Evolutionary conservation across 2,329 filamentous ascomycete genomes (phyloP).

Genomic region (Coniochaeta sp.): DNA sequence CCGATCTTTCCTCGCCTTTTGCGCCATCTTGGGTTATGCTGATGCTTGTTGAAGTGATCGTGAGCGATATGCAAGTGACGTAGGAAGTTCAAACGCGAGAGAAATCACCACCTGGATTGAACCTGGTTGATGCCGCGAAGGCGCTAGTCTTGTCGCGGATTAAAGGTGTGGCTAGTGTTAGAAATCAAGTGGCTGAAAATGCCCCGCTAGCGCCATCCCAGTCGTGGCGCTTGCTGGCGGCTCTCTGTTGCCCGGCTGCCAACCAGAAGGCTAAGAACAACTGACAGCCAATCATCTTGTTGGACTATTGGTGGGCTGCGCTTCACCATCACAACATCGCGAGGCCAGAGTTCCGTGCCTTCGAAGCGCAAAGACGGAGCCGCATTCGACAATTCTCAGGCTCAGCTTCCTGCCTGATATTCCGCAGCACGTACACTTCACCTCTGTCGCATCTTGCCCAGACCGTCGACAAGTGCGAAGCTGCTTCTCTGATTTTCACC

Average conservation of each 20-base stretch:
- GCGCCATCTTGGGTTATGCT: constrained; percentile 38
- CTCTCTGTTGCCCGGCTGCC: constrained; percentile 28
- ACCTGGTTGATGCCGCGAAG: neutral
- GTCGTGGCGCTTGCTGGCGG: constrained; percentile 1
- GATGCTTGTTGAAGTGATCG: neutral
- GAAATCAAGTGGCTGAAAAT: neutral
- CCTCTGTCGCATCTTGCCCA: neutral
- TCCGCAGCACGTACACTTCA: neutral
- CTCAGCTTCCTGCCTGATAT: neutral
- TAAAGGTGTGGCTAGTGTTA: neutral
- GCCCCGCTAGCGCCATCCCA: neutral
- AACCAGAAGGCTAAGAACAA: constrained; percentile 12
- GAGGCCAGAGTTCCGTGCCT: constrained; percentile 13
- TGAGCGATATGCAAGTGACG: neutral
- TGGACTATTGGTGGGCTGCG: constrained; percentile 7
- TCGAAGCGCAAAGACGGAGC: neutral
- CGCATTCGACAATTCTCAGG: neutral
- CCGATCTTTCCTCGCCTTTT: constrained; percentile 56
- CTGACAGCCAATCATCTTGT: constrained; percentile 27
- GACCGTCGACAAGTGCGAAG: neutral
- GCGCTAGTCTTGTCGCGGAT: neutral
- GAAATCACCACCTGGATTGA: neutral
- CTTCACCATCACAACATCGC: constrained; percentile 34
- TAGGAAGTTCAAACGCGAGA: neutral
- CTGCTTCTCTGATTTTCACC: neutral